Evolutionary conservation across 1,284 basidiomycete species (phyloP), one percentile per base, ranked within the genome.

Genomic region (Vanrija sp.): DNA sequence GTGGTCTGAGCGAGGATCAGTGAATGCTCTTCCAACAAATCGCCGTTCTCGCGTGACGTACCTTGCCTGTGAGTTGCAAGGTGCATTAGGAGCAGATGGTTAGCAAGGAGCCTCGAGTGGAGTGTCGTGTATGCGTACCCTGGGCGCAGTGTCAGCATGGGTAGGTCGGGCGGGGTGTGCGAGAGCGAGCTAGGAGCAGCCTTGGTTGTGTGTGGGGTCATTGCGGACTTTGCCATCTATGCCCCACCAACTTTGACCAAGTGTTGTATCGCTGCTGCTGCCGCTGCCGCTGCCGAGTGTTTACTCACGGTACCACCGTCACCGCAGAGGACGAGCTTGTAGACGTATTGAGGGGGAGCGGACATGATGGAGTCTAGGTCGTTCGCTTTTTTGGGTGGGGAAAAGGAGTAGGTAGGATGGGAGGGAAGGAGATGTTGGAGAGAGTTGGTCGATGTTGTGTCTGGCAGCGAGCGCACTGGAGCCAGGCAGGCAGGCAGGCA

Each of bases 261-360:
- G 10, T 1, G 28, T 6, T 6, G 9, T 42, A n/a, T 8, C 18
- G 21, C 21, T 42, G 40, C 9, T n/a, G 15, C n/a, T 42, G 7
- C 7, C 2, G 34, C 34, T 34, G 21, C 21, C 10, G 34, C 34
- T 14, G 9, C 9, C 34, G 12, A n/a, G 4, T 5, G 25, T 3
- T 23, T 39, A 70, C 73, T 94, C 70, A 93, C 95, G 60, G 95
- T 98, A 78, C 95, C 95, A 79, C 95, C 95, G 75, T 98, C 95
- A 73, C 95, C 94, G 71, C 97, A 94, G 42, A 77, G 73, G 63
- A 98, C 95, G 77, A 99, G 91, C 82, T 99, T 98, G 85, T 98
- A 99, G 62, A 43, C 34, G 66, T 92, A 7, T 28, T 3, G 82
- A 63, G 21, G 21, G 21, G 21, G 21, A 23, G 78, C 71, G 62